Percentiles rank a stretch among this genome's conserved stretches.
Conservation (phyloP, 257 asterid genomes). For the Ehretia macrophylla region DNA sequence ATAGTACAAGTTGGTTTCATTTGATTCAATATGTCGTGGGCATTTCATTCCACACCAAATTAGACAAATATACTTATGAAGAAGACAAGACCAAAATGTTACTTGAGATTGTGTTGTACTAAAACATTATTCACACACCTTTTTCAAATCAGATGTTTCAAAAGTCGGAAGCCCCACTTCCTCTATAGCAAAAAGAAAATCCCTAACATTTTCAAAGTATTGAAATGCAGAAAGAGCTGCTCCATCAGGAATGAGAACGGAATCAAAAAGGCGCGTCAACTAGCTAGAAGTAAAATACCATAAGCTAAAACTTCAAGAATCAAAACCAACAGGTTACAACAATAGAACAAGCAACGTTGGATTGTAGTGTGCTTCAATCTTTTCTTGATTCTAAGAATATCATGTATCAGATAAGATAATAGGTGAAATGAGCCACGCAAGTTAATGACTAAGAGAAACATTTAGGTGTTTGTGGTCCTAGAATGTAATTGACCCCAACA, state of each 20-base stretch:
- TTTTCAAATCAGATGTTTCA: constrained; percentile 83
- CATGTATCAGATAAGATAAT: too few species aligned
- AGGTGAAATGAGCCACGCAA: too few species aligned
- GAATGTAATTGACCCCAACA: too few species aligned
- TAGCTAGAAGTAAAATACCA: constrained; percentile 41
- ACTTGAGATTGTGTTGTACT: not conserved
- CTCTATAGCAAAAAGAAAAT: constrained; percentile 66
- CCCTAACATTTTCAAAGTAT: constrained; percentile 79
- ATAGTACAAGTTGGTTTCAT: not conserved
- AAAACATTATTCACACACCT: constrained; percentile 35
- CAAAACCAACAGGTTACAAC: constrained; percentile 1
- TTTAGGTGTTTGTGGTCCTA: too few species aligned
- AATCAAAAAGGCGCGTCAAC: constrained; percentile 62
- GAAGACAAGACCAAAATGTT: not conserved
- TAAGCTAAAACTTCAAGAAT: constrained; percentile 2
- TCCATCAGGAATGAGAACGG: constrained; percentile 62
- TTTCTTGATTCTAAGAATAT: too few species aligned
- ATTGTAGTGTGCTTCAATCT: too few species aligned
- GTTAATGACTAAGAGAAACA: too few species aligned
- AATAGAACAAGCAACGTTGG: not conserved
- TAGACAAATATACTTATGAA: not conserved
- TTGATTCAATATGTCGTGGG: not conserved
- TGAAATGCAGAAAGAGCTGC: constrained; percentile 82
- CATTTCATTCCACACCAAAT: not conserved
- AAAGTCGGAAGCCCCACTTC: constrained; percentile 83